Evolutionary conservation across 2,329 filamentous ascomycete genomes (phyloP).

Genomic region (Penicillium sp.): DNA sequence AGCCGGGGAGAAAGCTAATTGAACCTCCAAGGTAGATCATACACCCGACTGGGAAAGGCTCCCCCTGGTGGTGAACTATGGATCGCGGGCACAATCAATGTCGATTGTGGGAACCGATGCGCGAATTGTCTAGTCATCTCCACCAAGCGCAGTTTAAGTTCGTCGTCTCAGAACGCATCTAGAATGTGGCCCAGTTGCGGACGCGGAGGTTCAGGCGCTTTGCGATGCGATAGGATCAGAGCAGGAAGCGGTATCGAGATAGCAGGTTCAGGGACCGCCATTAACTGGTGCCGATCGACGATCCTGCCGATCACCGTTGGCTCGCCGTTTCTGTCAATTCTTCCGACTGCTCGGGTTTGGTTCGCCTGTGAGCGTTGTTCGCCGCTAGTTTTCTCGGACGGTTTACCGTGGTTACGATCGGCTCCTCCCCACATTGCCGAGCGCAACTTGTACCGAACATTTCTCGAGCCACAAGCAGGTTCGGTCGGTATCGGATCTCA

Average conservation of each 20-base stretch:
- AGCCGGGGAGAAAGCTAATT: not conserved
- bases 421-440: not conserved
- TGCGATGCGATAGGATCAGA: not conserved
- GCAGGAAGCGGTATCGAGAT: not conserved
- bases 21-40: constrained; percentile 5
- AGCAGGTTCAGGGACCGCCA: not conserved
- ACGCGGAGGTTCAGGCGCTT: not conserved
- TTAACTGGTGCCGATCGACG: constrained; percentile 2
- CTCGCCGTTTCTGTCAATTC: constrained; percentile 8
- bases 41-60: not conserved
- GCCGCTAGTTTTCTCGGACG: not conserved
- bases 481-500: not conserved
- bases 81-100: not conserved
- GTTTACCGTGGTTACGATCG: constrained; percentile 1
- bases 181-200: not conserved
- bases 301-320: constrained; percentile 4
- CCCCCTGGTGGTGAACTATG: not conserved
- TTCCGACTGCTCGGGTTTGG: not conserved
- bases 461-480: not conserved
- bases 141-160: constrained; percentile 1
- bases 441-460: not conserved
- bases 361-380: not conserved
- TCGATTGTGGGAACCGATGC: constrained; percentile 1
- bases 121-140: constrained; percentile 5
- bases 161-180: not conserved